Evolutionary conservation across 1,284 basidiomycete genomes (phyloP).

Genomic region (Bondarzewia mesenterica): DNA sequence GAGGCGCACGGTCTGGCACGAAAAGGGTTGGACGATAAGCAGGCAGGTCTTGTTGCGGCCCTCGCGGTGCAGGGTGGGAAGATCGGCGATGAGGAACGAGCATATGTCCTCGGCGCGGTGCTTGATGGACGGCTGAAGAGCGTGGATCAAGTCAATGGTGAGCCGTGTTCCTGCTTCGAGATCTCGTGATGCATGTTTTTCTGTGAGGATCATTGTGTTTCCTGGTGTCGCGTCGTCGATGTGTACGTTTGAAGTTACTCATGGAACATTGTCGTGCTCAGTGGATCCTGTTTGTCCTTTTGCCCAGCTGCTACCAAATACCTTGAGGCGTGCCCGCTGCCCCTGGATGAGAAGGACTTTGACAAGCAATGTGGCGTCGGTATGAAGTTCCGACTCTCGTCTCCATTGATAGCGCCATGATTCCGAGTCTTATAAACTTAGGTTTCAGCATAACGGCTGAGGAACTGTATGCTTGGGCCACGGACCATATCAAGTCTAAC

Average conservation of each 20-base stretch:
- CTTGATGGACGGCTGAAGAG: conserved; percentile 68
- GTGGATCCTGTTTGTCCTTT: conserved; percentile 5
- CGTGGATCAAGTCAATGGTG: conserved; percentile 84
- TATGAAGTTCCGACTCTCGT: conserved; percentile 31
- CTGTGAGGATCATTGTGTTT: background rate
- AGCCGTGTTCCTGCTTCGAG: conserved; percentile 16
- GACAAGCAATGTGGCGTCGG: conserved; percentile 84
- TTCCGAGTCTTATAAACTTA: conserved; percentile 22
- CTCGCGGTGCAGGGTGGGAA: conserved; percentile 63
- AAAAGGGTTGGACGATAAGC: conserved; percentile 68
- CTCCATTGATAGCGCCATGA: background rate
- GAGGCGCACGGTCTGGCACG: conserved; percentile 45
- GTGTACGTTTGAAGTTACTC: background rate
- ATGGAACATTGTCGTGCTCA: background rate
- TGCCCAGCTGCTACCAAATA: conserved; percentile 73
- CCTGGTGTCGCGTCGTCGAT: too few species aligned
- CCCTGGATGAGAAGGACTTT: conserved; percentile 71
- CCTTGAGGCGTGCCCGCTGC: conserved; percentile 49
- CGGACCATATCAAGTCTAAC: conserved; percentile 51
- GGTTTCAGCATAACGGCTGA: conserved; percentile 75
- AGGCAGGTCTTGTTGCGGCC: conserved; percentile 66
- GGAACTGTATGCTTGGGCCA: conserved; percentile 58
- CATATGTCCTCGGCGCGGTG: conserved; percentile 66
- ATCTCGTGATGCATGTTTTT: background rate
- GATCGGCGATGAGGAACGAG: conserved; percentile 40